phyloP scores from a whole-genome alignment of 495 filamentous ascomycete species.

The Aspergillus kassunensis region DNA sequence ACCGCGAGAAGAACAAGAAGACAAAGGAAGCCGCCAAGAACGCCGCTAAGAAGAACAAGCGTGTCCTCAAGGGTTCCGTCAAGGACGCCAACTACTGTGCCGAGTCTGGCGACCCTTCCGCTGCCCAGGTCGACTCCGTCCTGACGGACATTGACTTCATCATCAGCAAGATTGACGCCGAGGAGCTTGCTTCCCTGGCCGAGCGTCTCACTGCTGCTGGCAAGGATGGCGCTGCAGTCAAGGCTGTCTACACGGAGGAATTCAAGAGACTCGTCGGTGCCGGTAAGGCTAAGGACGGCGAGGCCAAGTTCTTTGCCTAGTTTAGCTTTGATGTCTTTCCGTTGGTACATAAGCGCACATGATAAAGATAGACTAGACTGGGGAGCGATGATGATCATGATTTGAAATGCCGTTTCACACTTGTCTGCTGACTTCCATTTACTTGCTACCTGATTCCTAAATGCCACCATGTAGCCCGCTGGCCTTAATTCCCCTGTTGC shows the following conservation, averaged over 20 bases:
- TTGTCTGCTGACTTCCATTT: too few relatives aligned
- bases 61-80: conserved; percentile 82
- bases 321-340: not conserved
- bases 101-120: conserved; percentile 58
- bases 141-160: conserved; percentile 86
- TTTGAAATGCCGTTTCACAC: too few relatives aligned
- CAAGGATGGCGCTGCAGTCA: conserved; percentile 56
- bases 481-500: too few relatives aligned
- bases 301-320: conserved; percentile 54
- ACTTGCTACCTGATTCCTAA: too few relatives aligned
- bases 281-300: conserved; percentile 80
- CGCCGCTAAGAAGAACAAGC: conserved; percentile 98
- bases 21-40: conserved; percentile 96
- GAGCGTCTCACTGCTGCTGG: conserved; percentile 62
- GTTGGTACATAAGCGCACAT: too few relatives aligned
- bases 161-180: conserved; percentile 80
- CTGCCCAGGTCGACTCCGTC: conserved; percentile 72
- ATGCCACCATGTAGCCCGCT: too few relatives aligned
- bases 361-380: too few relatives aligned
- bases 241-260: conserved; percentile 65
- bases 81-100: conserved; percentile 93
- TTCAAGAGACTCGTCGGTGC: conserved; percentile 66
- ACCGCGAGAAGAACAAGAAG: conserved; percentile 85
- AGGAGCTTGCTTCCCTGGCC: conserved; percentile 78
- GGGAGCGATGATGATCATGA: too few relatives aligned